Percentiles rank a stretch among this genome's conserved stretches.
Evolutionary conservation across 116 monocot genomes (phyloP).

Genomic region (Thalassia testudinum): DNA sequence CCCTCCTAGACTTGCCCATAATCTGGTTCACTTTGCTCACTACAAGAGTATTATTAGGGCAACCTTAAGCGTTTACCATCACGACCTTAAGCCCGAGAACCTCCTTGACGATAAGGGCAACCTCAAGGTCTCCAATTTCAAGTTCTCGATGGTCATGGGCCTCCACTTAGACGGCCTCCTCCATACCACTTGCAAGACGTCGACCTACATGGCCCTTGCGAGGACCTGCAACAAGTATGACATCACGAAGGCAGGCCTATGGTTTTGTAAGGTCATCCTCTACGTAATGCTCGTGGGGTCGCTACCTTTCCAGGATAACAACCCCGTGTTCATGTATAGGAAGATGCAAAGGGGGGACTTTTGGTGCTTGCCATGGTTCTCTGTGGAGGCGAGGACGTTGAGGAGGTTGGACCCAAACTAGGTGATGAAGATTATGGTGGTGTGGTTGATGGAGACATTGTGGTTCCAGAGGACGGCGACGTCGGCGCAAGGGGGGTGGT

Average conservation of each 20-base stretch:
- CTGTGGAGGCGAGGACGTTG: slow-evolving; percentile 29
- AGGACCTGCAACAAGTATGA: slow-evolving; percentile 23
- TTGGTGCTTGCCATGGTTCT: slow-evolving; percentile 38
- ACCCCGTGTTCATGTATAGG: slow-evolving; percentile 23
- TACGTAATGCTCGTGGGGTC: slow-evolving; percentile 31
- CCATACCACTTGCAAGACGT: slow-evolving; percentile 45
- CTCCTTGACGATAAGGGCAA: slow-evolving; percentile 22
- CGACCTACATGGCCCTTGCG: slow-evolving; percentile 28
- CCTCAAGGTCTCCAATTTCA: slow-evolving; percentile 47
- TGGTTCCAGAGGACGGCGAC: slow-evolving; percentile 19
- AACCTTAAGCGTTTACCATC: slow-evolving; percentile 48
- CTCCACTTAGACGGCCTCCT: slow-evolving; percentile 22
- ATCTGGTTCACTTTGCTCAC: too few species aligned
- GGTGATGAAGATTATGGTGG: slow-evolving; percentile 13
- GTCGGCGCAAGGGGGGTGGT: background rate
- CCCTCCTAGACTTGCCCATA: too few species aligned
- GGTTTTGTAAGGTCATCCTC: slow-evolving; percentile 44
- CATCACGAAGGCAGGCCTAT: slow-evolving; percentile 27
- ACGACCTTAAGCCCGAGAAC: slow-evolving; percentile 52
- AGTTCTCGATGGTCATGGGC: slow-evolving; percentile 30
- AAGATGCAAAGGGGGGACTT: slow-evolving; percentile 35
- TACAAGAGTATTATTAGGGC: too few species aligned
- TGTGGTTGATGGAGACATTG: slow-evolving; percentile 11
- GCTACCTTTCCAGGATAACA: slow-evolving; percentile 32
- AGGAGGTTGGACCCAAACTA: slow-evolving; percentile 35